phyloP scores from a whole-genome alignment of 768 basidiomycete species.

The Chalciporus pseudorubinellus region DNA sequence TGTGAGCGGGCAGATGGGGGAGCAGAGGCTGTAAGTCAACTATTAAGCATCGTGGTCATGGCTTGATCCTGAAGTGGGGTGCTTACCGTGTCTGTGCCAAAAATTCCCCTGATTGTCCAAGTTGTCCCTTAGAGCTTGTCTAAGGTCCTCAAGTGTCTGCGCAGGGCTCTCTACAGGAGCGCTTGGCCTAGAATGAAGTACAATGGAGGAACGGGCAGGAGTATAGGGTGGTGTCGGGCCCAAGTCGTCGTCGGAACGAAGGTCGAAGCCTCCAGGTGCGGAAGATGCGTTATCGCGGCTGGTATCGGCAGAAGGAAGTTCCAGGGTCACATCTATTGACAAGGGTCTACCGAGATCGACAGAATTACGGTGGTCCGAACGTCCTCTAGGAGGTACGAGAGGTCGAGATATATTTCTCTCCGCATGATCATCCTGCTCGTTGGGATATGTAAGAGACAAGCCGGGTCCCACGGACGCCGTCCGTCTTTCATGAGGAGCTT shows the following conservation, averaged over 20 bases:
- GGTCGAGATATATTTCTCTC: not conserved
- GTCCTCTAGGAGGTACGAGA: conserved; percentile 2
- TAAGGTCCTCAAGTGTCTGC: conserved; percentile 22
- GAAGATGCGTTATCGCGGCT: not conserved
- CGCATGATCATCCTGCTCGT: conserved; percentile 1
- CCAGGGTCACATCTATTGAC: not conserved
- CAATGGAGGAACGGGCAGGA: not conserved
- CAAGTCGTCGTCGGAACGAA: conserved; percentile 5
- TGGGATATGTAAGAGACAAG: not conserved
- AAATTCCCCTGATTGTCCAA: conserved; percentile 2
- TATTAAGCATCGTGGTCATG: not conserved
- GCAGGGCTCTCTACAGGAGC: conserved; percentile 6
- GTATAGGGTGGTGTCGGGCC: conserved; percentile 30
- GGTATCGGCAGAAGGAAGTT: not conserved
- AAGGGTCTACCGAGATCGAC: not conserved
- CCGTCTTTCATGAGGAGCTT: conserved; percentile 27
- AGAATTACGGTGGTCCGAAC: conserved; percentile 1
- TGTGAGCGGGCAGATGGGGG: not conserved
- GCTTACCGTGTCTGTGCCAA: not conserved
- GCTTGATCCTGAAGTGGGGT: not conserved
- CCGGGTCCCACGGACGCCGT: conserved; percentile 26
- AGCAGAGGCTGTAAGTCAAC: not conserved
- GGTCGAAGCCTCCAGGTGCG: not conserved
- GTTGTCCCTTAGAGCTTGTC: conserved; percentile 14
- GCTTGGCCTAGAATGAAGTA: not conserved